phyloP scores from a whole-genome alignment of 345 rosid species.

The Arabis hirsuta region DNA sequence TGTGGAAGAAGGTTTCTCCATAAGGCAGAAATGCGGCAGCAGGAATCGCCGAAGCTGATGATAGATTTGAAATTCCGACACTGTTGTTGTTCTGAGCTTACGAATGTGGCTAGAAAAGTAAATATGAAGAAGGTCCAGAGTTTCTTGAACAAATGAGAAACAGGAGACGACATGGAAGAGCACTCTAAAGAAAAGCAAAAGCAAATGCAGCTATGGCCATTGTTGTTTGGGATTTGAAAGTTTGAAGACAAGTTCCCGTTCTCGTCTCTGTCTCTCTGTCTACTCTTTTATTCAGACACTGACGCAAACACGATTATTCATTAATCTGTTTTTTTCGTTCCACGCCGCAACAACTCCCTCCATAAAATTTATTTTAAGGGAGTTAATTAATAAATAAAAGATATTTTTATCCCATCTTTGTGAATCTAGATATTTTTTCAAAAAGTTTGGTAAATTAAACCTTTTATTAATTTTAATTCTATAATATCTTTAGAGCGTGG shows the following conservation, averaged over 20 bases:
- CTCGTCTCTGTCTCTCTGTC: constrained; percentile 4
- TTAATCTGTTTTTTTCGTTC: background rate
- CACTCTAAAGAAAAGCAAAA: background rate
- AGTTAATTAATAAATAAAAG: no score
- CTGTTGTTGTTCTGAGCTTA: constrained; percentile 10
- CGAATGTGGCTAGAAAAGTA: constrained; percentile 1
- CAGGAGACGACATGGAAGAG: constrained; percentile 17
- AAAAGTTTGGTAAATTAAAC: no score
- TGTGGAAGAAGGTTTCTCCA: constrained; percentile 54
- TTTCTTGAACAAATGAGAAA: constrained; percentile 21
- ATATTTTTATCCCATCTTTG: no score
- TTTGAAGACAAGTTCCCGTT: no score
- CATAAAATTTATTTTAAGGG: background rate
- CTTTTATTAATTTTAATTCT: no score
- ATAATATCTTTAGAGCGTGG: no score
- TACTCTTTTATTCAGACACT: background rate
- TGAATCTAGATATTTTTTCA: no score
- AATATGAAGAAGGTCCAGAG: constrained; percentile 12
- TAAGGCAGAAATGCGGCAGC: constrained; percentile 47
- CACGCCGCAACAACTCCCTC: background rate
- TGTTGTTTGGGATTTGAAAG: background rate
- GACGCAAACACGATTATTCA: no score
- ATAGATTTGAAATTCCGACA: constrained; percentile 40
- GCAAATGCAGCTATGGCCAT: background rate
- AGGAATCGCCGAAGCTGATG: constrained; percentile 64